Percentiles rank a stretch among this genome's conserved stretches.
Evolutionary conservation across 2,329 filamentous ascomycete genomes (phyloP).

Genomic region (Alternaria arbusti): DNA sequence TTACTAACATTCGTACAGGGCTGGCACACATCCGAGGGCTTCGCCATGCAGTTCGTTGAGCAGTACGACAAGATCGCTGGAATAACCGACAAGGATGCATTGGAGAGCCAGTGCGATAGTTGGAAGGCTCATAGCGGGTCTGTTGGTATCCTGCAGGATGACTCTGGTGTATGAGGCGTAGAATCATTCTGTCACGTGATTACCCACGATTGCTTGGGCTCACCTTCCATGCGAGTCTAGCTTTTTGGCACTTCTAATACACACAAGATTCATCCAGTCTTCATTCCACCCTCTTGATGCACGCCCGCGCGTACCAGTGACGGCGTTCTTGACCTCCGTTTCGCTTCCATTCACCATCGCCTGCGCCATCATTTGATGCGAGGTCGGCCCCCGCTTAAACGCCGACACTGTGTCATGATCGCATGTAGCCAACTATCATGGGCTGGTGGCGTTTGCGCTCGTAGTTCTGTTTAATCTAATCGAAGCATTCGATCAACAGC

Average conservation of each 20-base stretch:
- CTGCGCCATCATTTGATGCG: neutral
- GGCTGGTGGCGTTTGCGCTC: neutral
- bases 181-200: neutral
- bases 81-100: constrained; percentile 15
- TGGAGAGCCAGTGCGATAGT: constrained; percentile 14
- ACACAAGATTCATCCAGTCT: neutral
- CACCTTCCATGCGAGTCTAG: neutral
- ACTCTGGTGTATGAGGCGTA: constrained; percentile 31
- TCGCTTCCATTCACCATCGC: neutral
- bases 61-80: constrained; percentile 32
- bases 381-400: neutral
- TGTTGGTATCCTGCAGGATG: constrained; percentile 31
- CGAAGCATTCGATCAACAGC: neutral
- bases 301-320: neutral
- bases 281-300: neutral
- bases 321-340: neutral
- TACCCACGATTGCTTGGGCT: neutral
- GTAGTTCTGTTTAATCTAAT: neutral
- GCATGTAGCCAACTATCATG: neutral
- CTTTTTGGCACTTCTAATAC: neutral
- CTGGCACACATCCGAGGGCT: constrained; percentile 45
- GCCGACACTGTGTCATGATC: neutral
- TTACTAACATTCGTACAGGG: neutral
- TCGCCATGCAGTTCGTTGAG: constrained; percentile 45
- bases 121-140: constrained; percentile 19